A percentile compares a stretch with the other conserved stretches of the same genome.
These are phyloP conservation scores for Magnusiomyces sp. DNA, from an alignment of 1,139 yeast species.

Conservation along the genomic window DNA sequence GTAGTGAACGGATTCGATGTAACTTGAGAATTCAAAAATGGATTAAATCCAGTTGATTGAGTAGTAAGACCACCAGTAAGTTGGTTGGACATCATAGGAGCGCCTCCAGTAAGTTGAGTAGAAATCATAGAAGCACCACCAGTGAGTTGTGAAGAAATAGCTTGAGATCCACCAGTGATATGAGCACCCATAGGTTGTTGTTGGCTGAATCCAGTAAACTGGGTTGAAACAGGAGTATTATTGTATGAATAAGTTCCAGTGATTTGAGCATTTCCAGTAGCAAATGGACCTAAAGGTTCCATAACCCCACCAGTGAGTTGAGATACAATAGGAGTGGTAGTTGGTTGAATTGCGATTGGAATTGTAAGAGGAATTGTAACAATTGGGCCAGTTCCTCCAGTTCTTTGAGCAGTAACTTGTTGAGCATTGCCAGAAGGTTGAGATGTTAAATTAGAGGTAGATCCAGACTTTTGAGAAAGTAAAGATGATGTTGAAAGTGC, in stretches of 20 bases:
- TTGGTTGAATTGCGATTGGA: slow-evolving; percentile 13
- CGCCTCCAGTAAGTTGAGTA: slow-evolving; percentile 10
- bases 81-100: slow-evolving; percentile 6
- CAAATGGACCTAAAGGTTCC: slow-evolving; percentile 31
- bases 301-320: slow-evolving; percentile 30
- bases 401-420: slow-evolving; percentile 5
- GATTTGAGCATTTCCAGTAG: slow-evolving; percentile 27
- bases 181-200: slow-evolving; percentile 1
- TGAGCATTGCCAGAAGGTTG: neutral
- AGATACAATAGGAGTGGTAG: slow-evolving; percentile 6
- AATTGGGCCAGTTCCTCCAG: slow-evolving; percentile 12
- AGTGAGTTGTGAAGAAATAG: slow-evolving; percentile 3
- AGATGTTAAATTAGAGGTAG: slow-evolving; percentile 1
- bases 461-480: too few relatives aligned
- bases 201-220: slow-evolving; percentile 3
- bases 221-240: neutral
- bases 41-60: slow-evolving; percentile 8
- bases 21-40: slow-evolving; percentile 5
- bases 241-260: slow-evolving; percentile 1
- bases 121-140: slow-evolving; percentile 5
- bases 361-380: slow-evolving; percentile 13
- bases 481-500: too few relatives aligned
- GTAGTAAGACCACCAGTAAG: slow-evolving; percentile 6
- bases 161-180: slow-evolving; percentile 7
- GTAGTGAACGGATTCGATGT: slow-evolving; percentile 10